Percentiles rank a stretch among this genome's conserved stretches.
Conservation (phyloP, 345 rosid genomes). For the Dipteronia dyeriana region DNA sequence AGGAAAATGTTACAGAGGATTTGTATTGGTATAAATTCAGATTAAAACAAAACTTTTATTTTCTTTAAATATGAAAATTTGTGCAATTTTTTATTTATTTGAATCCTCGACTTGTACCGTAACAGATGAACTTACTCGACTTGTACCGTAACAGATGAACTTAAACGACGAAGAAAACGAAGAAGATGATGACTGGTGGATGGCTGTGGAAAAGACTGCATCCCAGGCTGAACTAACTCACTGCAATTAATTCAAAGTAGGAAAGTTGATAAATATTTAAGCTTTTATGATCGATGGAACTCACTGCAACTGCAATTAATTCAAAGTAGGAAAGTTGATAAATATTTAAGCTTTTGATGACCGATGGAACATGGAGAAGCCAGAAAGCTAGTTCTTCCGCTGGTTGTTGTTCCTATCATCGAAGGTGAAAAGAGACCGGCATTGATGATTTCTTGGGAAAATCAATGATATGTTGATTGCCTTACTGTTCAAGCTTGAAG, state of each 20-base stretch:
- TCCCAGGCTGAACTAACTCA: conserved; percentile 34
- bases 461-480: background rate
- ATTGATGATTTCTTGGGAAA: background rate
- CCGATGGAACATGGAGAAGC: no score
- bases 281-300: background rate
- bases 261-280: background rate
- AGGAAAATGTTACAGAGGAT: background rate
- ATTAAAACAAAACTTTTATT: background rate
- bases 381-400: conserved; percentile 6
- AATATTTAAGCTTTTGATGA: no score
- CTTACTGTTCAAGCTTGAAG: background rate
- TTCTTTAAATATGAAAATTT: no score
- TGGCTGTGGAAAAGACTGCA: conserved; percentile 53
- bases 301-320: no score
- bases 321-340: no score
- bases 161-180: conserved; percentile 38
- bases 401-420: background rate
- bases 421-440: background rate
- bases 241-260: conserved; percentile 15
- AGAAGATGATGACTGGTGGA: conserved; percentile 80
- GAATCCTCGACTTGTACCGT: background rate
- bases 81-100: background rate
- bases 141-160: conserved; percentile 35
- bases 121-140: no score
- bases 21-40: background rate